A percentile compares a stretch with the other conserved stretches of the same genome.
Conservation (phyloP, 176 grass and related monocot species). For the Carex scoparia region DNA sequence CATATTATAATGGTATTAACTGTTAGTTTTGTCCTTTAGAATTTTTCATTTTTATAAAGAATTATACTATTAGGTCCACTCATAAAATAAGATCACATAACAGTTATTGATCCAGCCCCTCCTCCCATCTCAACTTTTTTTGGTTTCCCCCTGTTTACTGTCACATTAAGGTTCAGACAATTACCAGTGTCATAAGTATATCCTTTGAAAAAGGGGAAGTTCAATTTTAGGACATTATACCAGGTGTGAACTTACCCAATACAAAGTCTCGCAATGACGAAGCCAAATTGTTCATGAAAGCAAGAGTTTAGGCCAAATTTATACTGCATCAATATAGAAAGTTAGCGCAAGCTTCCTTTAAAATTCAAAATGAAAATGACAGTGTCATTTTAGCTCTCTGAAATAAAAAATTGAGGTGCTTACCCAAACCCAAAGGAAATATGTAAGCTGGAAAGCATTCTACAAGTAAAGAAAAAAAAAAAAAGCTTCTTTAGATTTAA, state of each 20-base stretch:
- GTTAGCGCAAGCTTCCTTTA: background rate
- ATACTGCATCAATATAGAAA: constrained; percentile 41
- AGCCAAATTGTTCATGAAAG: constrained; percentile 47
- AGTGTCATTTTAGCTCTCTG: background rate
- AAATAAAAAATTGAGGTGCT: constrained; percentile 13
- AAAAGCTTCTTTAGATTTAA: constrained; percentile 12
- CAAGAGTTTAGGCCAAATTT: constrained; percentile 66
- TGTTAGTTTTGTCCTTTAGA: background rate
- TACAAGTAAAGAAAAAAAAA: constrained; percentile 28
- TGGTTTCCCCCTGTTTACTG: no score
- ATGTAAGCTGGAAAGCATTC: constrained; percentile 84
- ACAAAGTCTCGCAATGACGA: constrained; percentile 58
- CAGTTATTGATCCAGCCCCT: no score
- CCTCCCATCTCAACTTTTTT: no score
- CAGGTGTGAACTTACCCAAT: constrained; percentile 43
- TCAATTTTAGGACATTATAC: background rate
- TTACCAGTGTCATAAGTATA: background rate
- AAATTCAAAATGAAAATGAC: constrained; percentile 4
- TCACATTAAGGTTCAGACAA: background rate
- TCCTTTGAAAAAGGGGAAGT: background rate
- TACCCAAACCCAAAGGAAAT: constrained; percentile 92
- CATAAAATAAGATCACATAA: no score
- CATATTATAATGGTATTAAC: background rate
- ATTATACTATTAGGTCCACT: no score
- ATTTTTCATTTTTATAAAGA: no score